These are phyloP conservation scores for Ceratocystis variospora DNA, from an alignment of 2,329 filamentous ascomycete genomes.

Conservation along the genomic window DNA sequence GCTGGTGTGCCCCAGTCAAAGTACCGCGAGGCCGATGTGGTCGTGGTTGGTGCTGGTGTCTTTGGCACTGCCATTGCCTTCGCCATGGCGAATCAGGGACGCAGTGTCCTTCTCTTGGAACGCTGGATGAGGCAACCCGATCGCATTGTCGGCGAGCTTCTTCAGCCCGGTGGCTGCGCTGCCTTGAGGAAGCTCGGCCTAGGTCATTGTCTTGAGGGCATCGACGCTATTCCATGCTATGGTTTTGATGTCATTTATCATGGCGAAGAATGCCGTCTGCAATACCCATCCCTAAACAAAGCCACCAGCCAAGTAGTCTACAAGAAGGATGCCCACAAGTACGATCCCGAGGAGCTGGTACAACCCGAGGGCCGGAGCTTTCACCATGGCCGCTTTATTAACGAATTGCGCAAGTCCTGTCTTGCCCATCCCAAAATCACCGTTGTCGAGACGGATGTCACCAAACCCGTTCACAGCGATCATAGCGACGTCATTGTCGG, in stretches of 20 bases:
- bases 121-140: conserved; percentile 82
- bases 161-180: conserved; percentile 81
- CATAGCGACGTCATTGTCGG: conserved; percentile 62
- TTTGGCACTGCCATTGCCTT: conserved; percentile 78
- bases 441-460: conserved; percentile 79
- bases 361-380: conserved; percentile 63
- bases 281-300: conserved; percentile 56
- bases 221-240: conserved; percentile 69
- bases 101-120: conserved; percentile 83
- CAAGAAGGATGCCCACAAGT: conserved; percentile 24
- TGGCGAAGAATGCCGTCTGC: conserved; percentile 56
- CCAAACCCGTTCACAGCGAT: conserved; percentile 56
- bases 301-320: conserved; percentile 29
- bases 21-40: conserved; percentile 61
- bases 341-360: conserved; percentile 28
- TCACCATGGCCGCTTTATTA: conserved; percentile 90
- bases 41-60: conserved; percentile 83
- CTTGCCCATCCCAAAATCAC: conserved; percentile 67
- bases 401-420: conserved; percentile 63
- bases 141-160: conserved; percentile 85
- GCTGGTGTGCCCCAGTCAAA: conserved; percentile 20
- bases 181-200: conserved; percentile 72
- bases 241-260: conserved; percentile 85
- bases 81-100: conserved; percentile 73
- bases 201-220: conserved; percentile 67